Base-by-base conservation (phyloP, 2,329 filamentous ascomycete species). In the Cryphonectria carpinicola region DNA sequence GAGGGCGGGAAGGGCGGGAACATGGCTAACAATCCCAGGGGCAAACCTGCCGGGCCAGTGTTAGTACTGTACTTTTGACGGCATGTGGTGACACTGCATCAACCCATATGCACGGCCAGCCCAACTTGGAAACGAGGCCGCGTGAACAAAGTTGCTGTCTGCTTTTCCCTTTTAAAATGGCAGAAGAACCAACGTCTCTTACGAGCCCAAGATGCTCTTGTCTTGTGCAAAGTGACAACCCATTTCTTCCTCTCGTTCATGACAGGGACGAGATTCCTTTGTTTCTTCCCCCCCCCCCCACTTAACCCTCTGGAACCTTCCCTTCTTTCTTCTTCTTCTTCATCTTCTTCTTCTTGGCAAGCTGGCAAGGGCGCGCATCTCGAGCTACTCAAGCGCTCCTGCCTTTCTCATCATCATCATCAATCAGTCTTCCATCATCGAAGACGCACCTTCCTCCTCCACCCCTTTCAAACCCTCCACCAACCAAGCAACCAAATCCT, bases 71-170 rank as follows among this genome's bases (percentile, higher is more conserved):
- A 49, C 46, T 2, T n/a, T 49, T n/a, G 46, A 10, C n/a, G 19
- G 7, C 1, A 49, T 2, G 19, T 49, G 46, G 46, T 49, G 46
- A 49, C 46, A 49, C 22, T 49, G 19, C 46, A n/a, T 49, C 46
- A 22, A n/a, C 5, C 22, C 46, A 49, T n/a, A 10, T 22, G 3
- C 35, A 37, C 11, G 64, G 43, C 63, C 25, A 65, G 64, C 64
- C 39, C 28, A 60, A 37, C 35, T 8, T 14, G 13, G 43, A 7
- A 66, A 43, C 52, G 46, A 28, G 66, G 58, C 66, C 66, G 66
- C 58, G 66, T 41, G 65, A 41, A 64, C 43, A 56, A 11, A n/a
- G 43, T n/a, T 64, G 66, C 66, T 68, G 58, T 46, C 66, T 68
- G 58, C 43, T 22, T 67, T n/a, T 49, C 22, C 19, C 4, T 3